Conservation (phyloP, 2,329 filamentous ascomycete genomes). For the Alternaria rosae region DNA sequence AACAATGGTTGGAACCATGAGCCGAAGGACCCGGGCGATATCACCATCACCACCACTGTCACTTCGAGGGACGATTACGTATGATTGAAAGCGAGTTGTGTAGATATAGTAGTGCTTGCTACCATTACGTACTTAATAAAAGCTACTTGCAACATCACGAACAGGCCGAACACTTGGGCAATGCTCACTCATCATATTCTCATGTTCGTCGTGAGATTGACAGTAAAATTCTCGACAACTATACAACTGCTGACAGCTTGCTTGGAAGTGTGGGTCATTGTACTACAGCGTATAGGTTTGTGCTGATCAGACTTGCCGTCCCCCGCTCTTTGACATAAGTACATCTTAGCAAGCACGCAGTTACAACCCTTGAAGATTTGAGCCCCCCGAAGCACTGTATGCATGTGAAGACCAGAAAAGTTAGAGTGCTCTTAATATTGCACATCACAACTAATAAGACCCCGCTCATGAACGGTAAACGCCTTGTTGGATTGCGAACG, state of each 20-base stretch:
- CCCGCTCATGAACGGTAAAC: neutral
- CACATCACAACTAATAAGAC: neutral
- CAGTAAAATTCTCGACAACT: neutral
- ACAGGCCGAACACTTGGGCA: neutral
- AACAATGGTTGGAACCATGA: slow-evolving; percentile 5
- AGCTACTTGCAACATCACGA: neutral
- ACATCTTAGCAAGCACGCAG: neutral
- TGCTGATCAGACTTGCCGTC: neutral
- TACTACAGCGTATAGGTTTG: neutral
- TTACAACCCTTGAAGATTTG: neutral
- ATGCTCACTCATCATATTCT: neutral
- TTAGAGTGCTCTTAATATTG: neutral
- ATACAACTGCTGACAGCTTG: neutral
- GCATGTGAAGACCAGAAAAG: neutral
- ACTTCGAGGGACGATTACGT: slow-evolving; percentile 13
- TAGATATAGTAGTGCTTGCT: neutral
- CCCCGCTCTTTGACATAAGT: neutral
- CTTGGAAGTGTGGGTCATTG: neutral
- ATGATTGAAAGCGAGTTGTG: neutral
- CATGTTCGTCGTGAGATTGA: neutral
- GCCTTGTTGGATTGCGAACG: neutral
- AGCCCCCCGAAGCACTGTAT: neutral
- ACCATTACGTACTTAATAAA: neutral
- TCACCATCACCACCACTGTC: slow-evolving; percentile 19
- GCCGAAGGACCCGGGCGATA: slow-evolving; percentile 19